Percentiles rank a stretch among this genome's conserved stretches.
phyloP scores from a whole-genome alignment of 352 stramenopile genomes.

The Pythium phragmiticola region DNA sequence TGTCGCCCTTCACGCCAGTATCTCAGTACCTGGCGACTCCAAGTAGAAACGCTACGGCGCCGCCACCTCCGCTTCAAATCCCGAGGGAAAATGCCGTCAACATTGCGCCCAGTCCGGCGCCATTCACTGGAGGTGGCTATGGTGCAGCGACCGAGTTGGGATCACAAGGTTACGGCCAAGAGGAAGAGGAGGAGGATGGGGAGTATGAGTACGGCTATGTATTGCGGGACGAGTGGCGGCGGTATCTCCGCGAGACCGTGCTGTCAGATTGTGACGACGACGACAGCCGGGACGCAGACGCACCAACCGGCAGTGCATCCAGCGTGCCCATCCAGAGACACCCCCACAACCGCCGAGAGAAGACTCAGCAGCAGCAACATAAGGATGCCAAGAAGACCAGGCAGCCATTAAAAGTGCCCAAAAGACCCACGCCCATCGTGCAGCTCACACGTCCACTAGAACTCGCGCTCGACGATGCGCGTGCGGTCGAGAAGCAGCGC shows the following conservation, averaged over 20 bases:
- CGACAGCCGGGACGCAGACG: neutral
- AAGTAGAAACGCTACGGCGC: neutral
- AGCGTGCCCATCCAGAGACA: neutral
- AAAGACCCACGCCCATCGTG: neutral
- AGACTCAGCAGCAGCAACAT: neutral
- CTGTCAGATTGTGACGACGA: constrained; percentile 9
- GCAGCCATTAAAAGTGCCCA: neutral
- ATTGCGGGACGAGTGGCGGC: constrained; percentile 70
- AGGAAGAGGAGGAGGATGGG: constrained; percentile 23
- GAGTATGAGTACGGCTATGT: constrained; percentile 77
- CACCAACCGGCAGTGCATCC: neutral
- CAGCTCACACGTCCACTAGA: constrained; percentile 28
- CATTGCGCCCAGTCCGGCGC: neutral
- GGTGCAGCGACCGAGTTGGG: neutral
- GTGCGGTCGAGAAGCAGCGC: constrained; percentile 36
- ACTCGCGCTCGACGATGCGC: constrained; percentile 37
- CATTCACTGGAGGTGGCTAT: neutral
- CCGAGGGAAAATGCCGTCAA: neutral
- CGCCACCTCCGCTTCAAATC: neutral
- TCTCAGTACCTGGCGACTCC: neutral
- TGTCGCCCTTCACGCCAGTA: constrained; percentile 36
- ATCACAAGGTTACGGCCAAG: neutral
- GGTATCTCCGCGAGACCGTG: constrained; percentile 37
- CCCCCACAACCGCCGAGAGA: neutral
- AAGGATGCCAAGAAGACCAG: constrained; percentile 14